Conservation (phyloP, 2,329 filamentous ascomycete species). For the Hirsutella minnesotensis region DNA sequence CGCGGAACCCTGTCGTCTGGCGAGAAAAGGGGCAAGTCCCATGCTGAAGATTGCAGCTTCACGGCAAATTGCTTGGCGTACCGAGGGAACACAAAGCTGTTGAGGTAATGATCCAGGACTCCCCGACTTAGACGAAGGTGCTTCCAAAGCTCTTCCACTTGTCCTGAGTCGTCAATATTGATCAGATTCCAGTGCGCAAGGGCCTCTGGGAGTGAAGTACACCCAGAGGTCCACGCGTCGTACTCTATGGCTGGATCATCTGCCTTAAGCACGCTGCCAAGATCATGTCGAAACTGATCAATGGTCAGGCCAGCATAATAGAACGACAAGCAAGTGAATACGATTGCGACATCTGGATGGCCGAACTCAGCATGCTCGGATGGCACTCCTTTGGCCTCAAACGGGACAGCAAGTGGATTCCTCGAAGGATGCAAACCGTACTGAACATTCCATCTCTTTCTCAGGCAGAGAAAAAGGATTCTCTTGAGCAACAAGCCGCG, state of each 20-base stretch:
- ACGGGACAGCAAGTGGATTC: conserved; percentile 6
- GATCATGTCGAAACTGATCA: conserved; percentile 17
- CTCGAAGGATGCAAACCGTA: conserved; percentile 46
- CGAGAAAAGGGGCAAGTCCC: conserved; percentile 48
- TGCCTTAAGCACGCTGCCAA: conserved; percentile 36
- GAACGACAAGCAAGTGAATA: conserved; percentile 53
- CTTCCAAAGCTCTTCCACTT: conserved; percentile 37
- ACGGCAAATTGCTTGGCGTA: conserved; percentile 52
- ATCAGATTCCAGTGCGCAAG: conserved; percentile 42
- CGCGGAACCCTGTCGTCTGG: neutral
- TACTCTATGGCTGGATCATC: conserved; percentile 48
- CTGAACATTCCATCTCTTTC: conserved; percentile 55
- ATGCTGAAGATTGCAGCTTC: conserved; percentile 54
- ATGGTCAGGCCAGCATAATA: conserved; percentile 48
- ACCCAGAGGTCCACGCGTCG: conserved; percentile 31
- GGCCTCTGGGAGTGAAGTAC: conserved; percentile 27
- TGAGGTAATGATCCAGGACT: conserved; percentile 48
- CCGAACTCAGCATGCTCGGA: conserved; percentile 3
- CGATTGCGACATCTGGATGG: conserved; percentile 55
- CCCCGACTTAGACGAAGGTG: conserved; percentile 34
- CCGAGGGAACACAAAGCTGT: conserved; percentile 51
- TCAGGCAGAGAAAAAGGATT: conserved; percentile 46
- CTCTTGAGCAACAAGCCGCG: conserved; percentile 50
- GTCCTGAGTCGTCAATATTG: conserved; percentile 44
- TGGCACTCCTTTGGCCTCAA: conserved; percentile 1